Evolutionary conservation across 495 filamentous ascomycete genomes (phyloP), one percentile per base, ranked within the genome.

Genomic region (Evernia prunastri): DNA sequence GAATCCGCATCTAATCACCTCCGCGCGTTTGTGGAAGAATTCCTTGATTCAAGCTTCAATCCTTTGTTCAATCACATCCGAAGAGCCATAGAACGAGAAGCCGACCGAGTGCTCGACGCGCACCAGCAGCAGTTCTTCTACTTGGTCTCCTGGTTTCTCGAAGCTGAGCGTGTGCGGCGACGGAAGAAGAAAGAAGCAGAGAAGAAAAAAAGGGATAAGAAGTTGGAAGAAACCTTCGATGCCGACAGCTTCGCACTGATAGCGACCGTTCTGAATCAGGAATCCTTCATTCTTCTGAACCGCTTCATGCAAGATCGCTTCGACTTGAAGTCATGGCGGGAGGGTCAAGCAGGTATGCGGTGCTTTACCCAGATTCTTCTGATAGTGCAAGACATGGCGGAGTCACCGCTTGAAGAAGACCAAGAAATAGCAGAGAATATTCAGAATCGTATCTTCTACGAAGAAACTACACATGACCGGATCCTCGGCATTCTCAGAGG

Each of bases 391-490:
- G 91, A 96, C 64, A 99, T 99, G 95, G 79, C 86, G 5, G 83
- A 87, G 45, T 93, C 90, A 0, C 83, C 84, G 0, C 80, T 90
- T 31, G 93, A 97, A 66, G 95, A 97, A 13, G 91, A 99, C 68
- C 90, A 95, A 73, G 95, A 97, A 65, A 97, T 99, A 69, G 95
- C 95, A 7, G 93, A 99, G 69, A 99, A 98, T 66, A 96, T 96
- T 45, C 87, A 96, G 59, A 94, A 88, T 69, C 89, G 95, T 36
- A 90, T 99, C 2, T 99, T 99, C 73, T 97, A 99, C 76, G 95
- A 99, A 74, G 92, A 97, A 69, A 86, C 88, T 0, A 97, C 92
- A 0, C 89, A 97, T 70, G 93, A 97, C 65, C 80, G 89, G 10
- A 83, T 97, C 27, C 78, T 94, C 31, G 81, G 85, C 51, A 89